Conservation (phyloP, 1,139 yeast genomes). For the Candida glucosophila region DNA sequence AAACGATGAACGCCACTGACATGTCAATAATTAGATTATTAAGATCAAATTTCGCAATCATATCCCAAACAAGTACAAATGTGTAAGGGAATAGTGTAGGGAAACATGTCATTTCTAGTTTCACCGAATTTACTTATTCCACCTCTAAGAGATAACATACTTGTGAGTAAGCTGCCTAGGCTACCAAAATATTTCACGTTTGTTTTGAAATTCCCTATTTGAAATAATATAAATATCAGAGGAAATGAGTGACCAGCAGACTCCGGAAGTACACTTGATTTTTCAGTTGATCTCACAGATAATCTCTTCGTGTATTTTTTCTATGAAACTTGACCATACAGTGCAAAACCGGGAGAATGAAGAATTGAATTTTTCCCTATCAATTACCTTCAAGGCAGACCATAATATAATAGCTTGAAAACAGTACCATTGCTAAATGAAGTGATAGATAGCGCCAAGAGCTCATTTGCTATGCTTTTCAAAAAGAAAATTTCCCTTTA, state of each 20-base stretch:
- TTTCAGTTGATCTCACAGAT: not conserved
- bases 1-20: not conserved
- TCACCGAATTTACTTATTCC: slow-evolving; percentile 2
- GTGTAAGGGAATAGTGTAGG: slow-evolving; percentile 2
- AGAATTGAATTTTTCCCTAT: not conserved
- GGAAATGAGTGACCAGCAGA: slow-evolving; percentile 1
- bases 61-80: slow-evolving; percentile 2
- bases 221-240: not conserved
- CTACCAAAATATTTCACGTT: slow-evolving; percentile 2
- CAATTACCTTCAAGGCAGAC: not conserved
- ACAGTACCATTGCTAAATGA: not conserved
- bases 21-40: slow-evolving; percentile 1
- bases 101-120: slow-evolving; percentile 1
- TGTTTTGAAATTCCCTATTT: slow-evolving; percentile 1
- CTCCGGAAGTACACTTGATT: not conserved
- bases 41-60: slow-evolving; percentile 1
- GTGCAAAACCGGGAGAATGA: not conserved
- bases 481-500: not conserved
- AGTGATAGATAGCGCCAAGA: not conserved
- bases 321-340: not conserved
- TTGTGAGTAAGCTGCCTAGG: slow-evolving; percentile 1
- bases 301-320: not conserved
- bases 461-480: too few species aligned
- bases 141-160: slow-evolving; percentile 3
- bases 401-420: not conserved